Base-by-base conservation (phyloP, 225 moss, liverwort and hornwort species). In the Neckera pumila region DNA sequence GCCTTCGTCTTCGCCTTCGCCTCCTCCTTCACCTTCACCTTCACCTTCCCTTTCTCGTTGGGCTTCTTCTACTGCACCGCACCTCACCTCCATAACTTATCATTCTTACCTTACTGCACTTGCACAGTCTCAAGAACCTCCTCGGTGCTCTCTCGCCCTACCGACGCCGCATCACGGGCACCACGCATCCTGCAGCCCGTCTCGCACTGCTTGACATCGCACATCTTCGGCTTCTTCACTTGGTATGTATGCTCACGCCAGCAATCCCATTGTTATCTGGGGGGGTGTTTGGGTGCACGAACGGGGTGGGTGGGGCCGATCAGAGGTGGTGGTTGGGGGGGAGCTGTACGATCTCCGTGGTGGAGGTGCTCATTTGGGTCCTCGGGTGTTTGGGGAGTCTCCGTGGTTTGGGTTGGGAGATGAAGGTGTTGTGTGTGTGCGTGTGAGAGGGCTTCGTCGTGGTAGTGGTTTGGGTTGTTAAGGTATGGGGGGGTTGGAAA, bases 341-440 rank as follows among this genome's bases (percentile, higher is more conserved):
- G 65, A 75, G 81, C 73, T 86, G 81, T 86, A 85, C 86, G 89
- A 89, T 89, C 89, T 75, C 63, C 72, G n/a, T 61, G 27, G 64
- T 43, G 73, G 57, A 57, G 67, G 59, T 9, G 69, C 30, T 47
- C 84, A n/a, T 83, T 64, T 34, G 31, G 43, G 11, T 51, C 43
- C 36, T 60, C 27, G 53, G 62, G 54, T 57, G 69, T 6, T 62
- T 40, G 34, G 20, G 21, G 22, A 34, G 45, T 45, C 15, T 45
- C 33, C 8, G 3, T 23, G 61, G 45, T 63, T 21, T 47, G 62
- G 62, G 63, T 47, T 21, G 81, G 9, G 45, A 47, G 81, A 63
- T 33, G 34, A 60, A 61, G 63, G 61, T 33, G 18, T 23, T 63
- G 23, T 23, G 43, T 26, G 80, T 17, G 80, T 3, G 22, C 5